A percentile compares a stretch with the other conserved stretches of the same genome.
Conservation (phyloP, 805 yeast species). For the Nakazawaea wyomingensis region DNA sequence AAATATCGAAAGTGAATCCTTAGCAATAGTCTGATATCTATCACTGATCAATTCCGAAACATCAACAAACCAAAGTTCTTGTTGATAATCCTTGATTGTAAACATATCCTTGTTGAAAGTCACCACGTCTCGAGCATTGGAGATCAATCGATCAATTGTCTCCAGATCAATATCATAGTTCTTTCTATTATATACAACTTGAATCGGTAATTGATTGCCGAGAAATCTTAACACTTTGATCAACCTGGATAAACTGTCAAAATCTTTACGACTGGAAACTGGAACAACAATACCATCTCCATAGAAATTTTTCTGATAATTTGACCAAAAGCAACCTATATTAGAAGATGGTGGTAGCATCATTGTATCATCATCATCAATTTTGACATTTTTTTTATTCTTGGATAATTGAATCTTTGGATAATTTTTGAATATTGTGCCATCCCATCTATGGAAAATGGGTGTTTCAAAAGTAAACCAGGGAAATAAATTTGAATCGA, state of each 20-base stretch:
- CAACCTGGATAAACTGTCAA: conserved; percentile 40
- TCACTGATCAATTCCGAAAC: conserved; percentile 22
- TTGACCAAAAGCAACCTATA: conserved; percentile 19
- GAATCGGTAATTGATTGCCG: conserved; percentile 46
- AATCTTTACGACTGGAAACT: conserved; percentile 34
- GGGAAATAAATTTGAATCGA: conserved; percentile 23
- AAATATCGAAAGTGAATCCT: conserved; percentile 35
- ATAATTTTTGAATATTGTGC: not conserved
- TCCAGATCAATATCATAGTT: conserved; percentile 27
- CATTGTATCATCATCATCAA: no score
- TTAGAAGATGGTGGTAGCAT: no score
- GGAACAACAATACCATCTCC: conserved; percentile 55
- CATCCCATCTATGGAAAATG: conserved; percentile 11
- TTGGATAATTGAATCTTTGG: conserved; percentile 2
- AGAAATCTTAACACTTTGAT: conserved; percentile 44
- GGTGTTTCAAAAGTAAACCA: conserved; percentile 28
- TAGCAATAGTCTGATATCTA: conserved; percentile 20
- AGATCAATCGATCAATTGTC: conserved; percentile 21
- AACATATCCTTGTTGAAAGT: not conserved
- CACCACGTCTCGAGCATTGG: conserved; percentile 27
- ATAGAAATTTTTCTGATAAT: conserved; percentile 22
- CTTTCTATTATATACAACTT: conserved; percentile 39
- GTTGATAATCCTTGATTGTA: conserved; percentile 14
- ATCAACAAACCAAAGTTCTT: conserved; percentile 29
- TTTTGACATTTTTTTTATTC: no score